Evolutionary conservation across 192 early-diverging fungal species (phyloP), one percentile per base, ranked within the genome.

Genomic region (Mortierella claussenii): DNA sequence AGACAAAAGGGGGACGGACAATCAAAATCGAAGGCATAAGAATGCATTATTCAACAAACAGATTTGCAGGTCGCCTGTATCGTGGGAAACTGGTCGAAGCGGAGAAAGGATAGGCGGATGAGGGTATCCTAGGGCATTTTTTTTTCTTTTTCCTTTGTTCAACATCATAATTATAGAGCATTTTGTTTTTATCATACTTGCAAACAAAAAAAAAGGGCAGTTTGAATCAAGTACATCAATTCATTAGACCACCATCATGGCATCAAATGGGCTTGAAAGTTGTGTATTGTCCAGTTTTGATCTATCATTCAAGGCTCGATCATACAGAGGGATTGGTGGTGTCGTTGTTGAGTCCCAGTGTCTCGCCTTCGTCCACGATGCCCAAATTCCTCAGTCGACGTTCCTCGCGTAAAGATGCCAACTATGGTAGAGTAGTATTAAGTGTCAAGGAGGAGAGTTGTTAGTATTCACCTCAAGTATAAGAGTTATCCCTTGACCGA

Each of bases 341-440:
- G 11, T 61, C 68, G 43, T 61, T 69, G 20, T 69, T 69, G 57
- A 69, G 49, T 17, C 52, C 56, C 18, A 55, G 37, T 6, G 46
- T 2, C 8, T 74, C 70, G 20, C 65, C 63, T 3, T 74, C 70
- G 32, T 75, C 70, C 15, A 33, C 49, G 33, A 75, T 65, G 3
- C 70, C 70, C 18, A 75, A 23, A 57, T 75, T 75, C 34, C 43
- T 75, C 55, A 54, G 57, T 44, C 70, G 40, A 26, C 70, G 70
- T 8, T 75, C 70, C 55, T 75, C 70, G 8, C 70, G 70, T 47
- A 75, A 50, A 15, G 70, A 60, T 30, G 47, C 70, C 63, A 75
- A 10, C 69, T 73, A 58, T n/a, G n/a, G n/a, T n/a, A n/a, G n/a
- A n/a, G n/a, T n/a, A n/a, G n/a, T n/a, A n/a, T n/a, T n/a, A n/a